Conservation (phyloP, 2,329 filamentous ascomycete species). For the Xylariaceae sp. region DNA sequence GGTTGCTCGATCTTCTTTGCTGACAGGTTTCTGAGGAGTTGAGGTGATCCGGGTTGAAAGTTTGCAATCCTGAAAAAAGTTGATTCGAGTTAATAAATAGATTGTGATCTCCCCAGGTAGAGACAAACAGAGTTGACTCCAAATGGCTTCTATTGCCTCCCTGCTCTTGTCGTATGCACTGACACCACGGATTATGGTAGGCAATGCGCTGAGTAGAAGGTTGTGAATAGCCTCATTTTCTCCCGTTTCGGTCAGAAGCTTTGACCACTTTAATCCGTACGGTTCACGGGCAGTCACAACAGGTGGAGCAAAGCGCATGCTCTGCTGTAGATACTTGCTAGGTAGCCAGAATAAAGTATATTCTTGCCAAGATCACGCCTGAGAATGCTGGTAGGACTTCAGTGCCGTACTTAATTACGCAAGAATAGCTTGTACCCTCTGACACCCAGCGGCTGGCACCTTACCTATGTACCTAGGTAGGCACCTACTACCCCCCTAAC, state of each 20-base stretch:
- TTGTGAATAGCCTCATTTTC: background rate
- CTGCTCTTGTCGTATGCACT: background rate
- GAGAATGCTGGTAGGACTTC: too few species aligned
- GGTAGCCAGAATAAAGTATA: too few species aligned
- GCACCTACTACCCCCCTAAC: background rate
- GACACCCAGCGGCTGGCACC: background rate
- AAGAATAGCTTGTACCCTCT: too few species aligned
- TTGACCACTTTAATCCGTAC: too few species aligned
- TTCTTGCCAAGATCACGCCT: too few species aligned
- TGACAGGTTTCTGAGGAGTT: constrained; percentile 17
- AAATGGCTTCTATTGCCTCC: background rate
- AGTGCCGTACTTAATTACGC: too few species aligned
- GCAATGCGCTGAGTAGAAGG: background rate
- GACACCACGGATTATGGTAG: too few species aligned
- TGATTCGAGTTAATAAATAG: constrained; percentile 18
- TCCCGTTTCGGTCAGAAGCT: too few species aligned
- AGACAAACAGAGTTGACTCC: background rate
- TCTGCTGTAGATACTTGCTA: too few species aligned
- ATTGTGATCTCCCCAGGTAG: constrained; percentile 4
- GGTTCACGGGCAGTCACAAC: too few species aligned
- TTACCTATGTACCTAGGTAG: background rate
- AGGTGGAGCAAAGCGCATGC: too few species aligned
- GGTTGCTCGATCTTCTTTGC: constrained; percentile 12
- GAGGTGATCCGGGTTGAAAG: constrained; percentile 16
- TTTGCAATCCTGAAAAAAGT: constrained; percentile 29